A percentile compares a stretch with the other conserved stretches of the same genome.
Conservation (phyloP, 176 grass and related monocot species). For the Oryza brachyantha region DNA sequence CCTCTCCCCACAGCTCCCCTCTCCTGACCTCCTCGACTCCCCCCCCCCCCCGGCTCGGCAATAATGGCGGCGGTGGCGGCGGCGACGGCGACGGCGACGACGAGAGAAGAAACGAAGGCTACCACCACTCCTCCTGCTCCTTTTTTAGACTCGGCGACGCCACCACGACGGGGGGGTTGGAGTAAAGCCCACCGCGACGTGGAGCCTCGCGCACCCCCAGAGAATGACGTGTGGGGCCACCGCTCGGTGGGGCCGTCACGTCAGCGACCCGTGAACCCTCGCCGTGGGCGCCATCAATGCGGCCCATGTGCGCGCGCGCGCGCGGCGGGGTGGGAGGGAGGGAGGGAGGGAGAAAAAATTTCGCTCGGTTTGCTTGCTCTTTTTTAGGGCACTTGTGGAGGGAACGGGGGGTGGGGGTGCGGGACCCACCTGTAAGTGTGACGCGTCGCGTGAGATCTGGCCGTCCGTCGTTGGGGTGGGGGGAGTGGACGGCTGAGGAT, state of each 20-base stretch:
- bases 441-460: neutral
- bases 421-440: slow-evolving; percentile 6
- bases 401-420: neutral
- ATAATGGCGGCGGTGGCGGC: slow-evolving; percentile 8
- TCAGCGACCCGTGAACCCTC: neutral
- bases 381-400: slow-evolving; percentile 28
- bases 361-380: neutral
- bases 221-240: neutral
- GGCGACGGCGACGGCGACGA: neutral
- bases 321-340: no score
- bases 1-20: slow-evolving; percentile 7
- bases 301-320: slow-evolving; percentile 27
- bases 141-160: slow-evolving; percentile 24
- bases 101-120: neutral
- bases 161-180: neutral
- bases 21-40: neutral
- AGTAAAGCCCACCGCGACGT: neutral
- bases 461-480: neutral
- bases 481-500: neutral
- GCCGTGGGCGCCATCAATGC: slow-evolving; percentile 33
- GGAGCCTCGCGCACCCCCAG: neutral
- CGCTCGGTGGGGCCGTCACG: rapidly evolving
- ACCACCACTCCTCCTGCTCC: neutral
- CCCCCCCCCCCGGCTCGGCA: neutral
- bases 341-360: neutral